Percentiles rank a stretch among this genome's conserved stretches.
Evolutionary conservation across 148 eudicot species (phyloP).

Genomic region (Salicornia ramosissima): DNA sequence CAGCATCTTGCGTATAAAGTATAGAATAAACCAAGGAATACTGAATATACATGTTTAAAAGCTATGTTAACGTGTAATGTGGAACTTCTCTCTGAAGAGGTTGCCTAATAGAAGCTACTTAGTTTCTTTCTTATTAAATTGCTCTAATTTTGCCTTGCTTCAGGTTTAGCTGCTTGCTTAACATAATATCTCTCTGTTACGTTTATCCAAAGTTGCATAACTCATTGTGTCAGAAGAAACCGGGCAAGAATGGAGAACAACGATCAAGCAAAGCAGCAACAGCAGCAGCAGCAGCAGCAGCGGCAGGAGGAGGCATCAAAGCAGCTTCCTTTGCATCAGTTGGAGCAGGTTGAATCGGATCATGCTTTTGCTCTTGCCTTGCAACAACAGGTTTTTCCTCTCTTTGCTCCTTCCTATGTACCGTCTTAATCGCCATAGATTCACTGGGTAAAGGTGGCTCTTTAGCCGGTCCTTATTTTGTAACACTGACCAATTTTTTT

Average conservation of each 20-base stretch:
- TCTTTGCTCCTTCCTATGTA: background rate
- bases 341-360: constrained; percentile 34
- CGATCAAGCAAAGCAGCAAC: constrained; percentile 24
- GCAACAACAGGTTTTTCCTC: constrained; percentile 31
- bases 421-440: background rate
- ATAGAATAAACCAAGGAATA: constrained; percentile 11
- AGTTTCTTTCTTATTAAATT: background rate
- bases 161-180: constrained; percentile 2
- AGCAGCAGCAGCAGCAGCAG: constrained; percentile 9
- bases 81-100: constrained; percentile 19
- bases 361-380: constrained; percentile 36
- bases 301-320: constrained; percentile 8
- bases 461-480: no score
- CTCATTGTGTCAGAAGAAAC: background rate
- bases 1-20: constrained; percentile 19
- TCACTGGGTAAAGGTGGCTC: background rate
- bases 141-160: background rate
- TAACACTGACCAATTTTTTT: no score
- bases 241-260: constrained; percentile 17
- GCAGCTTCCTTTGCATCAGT: constrained; percentile 18
- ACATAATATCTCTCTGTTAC: background rate
- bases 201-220: constrained; percentile 11
- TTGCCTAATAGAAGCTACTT: constrained; percentile 18
- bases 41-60: background rate
- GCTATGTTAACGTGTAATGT: constrained; percentile 26